These are phyloP conservation scores for Solanum medicagineum DNA, from an alignment of 257 asterid species.

Conservation along the genomic window DNA sequence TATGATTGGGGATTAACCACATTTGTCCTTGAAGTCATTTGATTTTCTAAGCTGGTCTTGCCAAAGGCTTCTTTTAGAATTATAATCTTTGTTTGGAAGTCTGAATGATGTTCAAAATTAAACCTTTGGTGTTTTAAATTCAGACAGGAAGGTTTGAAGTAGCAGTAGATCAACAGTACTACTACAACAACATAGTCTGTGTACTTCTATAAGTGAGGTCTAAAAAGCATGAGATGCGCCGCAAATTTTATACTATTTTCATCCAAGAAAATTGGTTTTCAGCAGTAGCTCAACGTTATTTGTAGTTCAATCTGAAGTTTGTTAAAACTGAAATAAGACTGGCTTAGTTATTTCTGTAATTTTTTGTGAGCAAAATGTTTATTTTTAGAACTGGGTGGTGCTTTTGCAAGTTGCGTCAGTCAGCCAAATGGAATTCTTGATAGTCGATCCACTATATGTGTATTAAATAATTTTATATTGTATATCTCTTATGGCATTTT, in stretches of 20 bases:
- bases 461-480: neutral
- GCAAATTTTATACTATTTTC: neutral
- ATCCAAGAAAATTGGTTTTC: neutral
- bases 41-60: neutral
- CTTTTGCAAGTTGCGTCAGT: neutral
- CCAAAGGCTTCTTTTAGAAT: neutral
- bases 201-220: neutral
- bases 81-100: neutral
- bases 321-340: neutral
- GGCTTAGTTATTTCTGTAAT: neutral
- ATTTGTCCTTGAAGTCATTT: neutral
- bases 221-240: neutral
- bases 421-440: neutral
- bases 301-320: neutral
- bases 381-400: neutral
- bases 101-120: neutral
- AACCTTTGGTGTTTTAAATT: neutral
- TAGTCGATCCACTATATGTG: neutral
- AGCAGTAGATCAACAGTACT: too few species aligned
- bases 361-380: neutral
- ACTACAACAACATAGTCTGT: neutral
- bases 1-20: neutral
- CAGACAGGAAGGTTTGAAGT: neutral
- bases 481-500: neutral
- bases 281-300: neutral